Conservation (phyloP, 768 basidiomycete species). For the Leucocoprinus birnbaumii region DNA sequence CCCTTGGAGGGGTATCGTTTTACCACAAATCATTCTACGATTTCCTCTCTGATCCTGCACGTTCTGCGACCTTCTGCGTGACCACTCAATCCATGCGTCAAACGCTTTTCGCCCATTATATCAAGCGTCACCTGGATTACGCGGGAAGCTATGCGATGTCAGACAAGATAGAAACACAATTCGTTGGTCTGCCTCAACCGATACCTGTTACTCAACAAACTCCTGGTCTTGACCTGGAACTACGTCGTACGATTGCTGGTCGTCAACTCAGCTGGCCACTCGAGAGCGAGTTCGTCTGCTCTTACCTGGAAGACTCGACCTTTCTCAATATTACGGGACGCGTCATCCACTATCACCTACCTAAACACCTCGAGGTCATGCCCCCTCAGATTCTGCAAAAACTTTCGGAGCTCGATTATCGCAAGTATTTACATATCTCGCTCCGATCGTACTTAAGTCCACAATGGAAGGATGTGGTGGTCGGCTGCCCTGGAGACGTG, state of each 20-base stretch:
- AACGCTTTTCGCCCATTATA: background rate
- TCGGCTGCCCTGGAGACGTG: too few relatives aligned
- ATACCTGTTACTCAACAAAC: background rate
- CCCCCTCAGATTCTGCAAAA: background rate
- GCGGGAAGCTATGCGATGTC: background rate
- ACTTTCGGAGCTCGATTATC: background rate
- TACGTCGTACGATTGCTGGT: background rate
- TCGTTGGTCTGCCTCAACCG: background rate
- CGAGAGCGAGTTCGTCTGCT: background rate
- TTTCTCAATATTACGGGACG: background rate
- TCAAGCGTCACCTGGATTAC: background rate
- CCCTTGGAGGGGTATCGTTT: background rate
- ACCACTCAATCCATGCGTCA: background rate
- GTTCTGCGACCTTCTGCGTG: background rate
- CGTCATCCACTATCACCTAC: background rate
- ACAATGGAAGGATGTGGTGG: too few relatives aligned
- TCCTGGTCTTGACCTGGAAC: background rate
- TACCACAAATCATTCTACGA: conserved; percentile 7
- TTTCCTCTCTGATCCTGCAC: conserved; percentile 4
- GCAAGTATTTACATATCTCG: too few relatives aligned
- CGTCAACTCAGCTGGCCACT: background rate
- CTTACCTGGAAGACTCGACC: background rate
- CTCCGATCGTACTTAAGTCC: too few relatives aligned
- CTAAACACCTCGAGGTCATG: background rate
- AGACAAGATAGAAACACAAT: background rate